Base-by-base conservation (phyloP, 2,329 filamentous ascomycete species). In the Tolypocladium sp. region DNA sequence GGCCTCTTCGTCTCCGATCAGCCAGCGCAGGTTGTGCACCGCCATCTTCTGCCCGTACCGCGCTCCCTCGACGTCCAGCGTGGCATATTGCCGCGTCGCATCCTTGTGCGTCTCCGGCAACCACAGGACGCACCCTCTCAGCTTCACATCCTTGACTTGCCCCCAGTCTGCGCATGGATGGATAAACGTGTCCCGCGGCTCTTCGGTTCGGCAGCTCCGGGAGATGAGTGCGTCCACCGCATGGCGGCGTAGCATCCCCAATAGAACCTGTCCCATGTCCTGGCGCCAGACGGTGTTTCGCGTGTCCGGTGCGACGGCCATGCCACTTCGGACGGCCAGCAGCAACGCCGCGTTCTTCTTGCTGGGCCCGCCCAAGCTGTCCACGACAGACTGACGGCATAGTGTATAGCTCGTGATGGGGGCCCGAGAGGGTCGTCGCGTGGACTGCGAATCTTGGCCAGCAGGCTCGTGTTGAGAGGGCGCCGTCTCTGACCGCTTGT, bases 211-310 rank as follows among this genome's bases (percentile, higher is more conserved):
- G 1, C n/a, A 17, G 9, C 62, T 63, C 7, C 60, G 62, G 1
- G 60, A 57, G 6, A 77, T 58, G 13, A 89, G 68, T 0, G 77
- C 70, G 25, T 81, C 74, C 1, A 76, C 71, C 22, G 80, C 73
- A 2, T 76, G 70, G 6, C 76, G 70, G 5, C 82, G 78, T 71
- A 86, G 73, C 60, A 80, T 70, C 7, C 75, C 69, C 4, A 86
- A 71, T 0, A 88, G 65, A 33, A 81, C 73, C 0, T 73, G 69
- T 40, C 79, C 74, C 83, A 88, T 88, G 63, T 86, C 82, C 6
- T 71, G 46, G 37, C 83, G 78, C 64, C 68, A 73, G 25, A 71
- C 55, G 9, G 63, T 57, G 35, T 56, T 56, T 13, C 56, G 53
- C 1, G 55, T 33, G 4, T 66, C 51, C 8, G 62, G 49, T 1